Base-by-base conservation (phyloP, 192 early-diverging fungal species). In the Powellomyces hirtus region DNA sequence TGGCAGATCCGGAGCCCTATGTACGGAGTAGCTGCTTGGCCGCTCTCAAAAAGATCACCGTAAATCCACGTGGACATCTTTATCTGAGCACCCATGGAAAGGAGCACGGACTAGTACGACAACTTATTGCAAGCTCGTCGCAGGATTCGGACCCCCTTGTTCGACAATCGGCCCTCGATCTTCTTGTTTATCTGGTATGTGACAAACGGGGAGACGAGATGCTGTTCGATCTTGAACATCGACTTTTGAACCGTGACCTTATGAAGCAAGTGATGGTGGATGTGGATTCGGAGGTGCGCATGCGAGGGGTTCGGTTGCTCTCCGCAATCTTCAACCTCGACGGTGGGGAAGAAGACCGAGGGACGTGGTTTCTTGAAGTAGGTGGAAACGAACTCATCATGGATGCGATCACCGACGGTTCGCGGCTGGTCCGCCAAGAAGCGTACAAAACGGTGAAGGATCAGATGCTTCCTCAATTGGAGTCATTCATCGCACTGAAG, bases 141-240 rank as follows among this genome's bases (percentile, higher is more conserved):
- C 7, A n/a, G 0, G 70, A 71, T 36, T 30, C 50, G 11, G 70
- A 71, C 38, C 13, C 61, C 16, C 37, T 71, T 58, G 70, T 71
- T 24, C 49, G 70, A 5, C 59, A 62, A 6, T 18, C 70, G 2
- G 59, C 61, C 10, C 20, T 63, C 0, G 70, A 64, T 1, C 20
- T 64, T 3, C 6, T 71, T 2, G 24, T 16, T 13, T 14, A 18
- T 3, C 29, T 68, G 14, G 45, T 68, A 11, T 10, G 14, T 13
- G 53, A 22, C 18, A 26, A 14, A 11, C n/a, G 37, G 4, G 52
- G 18, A 4, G 52, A 58, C 1, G 38, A 24, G 52, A 22, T 37
- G 0, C 3, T 29, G 10, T 63, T 10, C 11, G 20, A 49, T 34
- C 6, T 64, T 26, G 45, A 45, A 20, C 24, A 36, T 37, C 33